phyloP scores from a whole-genome alignment of 208 protist species.

The Sergeia podlipaevii region DNA sequence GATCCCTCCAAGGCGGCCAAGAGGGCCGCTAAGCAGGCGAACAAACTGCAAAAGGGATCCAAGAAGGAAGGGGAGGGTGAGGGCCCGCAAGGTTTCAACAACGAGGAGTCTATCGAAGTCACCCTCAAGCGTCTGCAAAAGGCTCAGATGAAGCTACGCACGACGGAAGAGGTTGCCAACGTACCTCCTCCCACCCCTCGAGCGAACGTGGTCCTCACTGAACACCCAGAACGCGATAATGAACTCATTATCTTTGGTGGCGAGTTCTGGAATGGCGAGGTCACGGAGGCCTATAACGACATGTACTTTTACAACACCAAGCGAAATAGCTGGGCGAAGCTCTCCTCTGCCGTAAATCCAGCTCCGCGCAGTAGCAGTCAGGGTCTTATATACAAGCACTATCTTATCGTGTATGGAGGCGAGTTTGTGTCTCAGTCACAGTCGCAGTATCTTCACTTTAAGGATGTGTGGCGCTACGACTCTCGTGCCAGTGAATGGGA shows the following conservation, averaged over 20 bases:
- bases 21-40: conserved; percentile 53
- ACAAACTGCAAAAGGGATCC: conserved; percentile 53
- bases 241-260: conserved; percentile 91
- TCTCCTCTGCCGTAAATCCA: conserved; percentile 64
- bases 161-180: conserved; percentile 57
- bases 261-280: conserved; percentile 86
- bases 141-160: conserved; percentile 54
- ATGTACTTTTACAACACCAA: conserved; percentile 82
- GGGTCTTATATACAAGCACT: conserved; percentile 82
- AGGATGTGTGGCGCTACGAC: conserved; percentile 88
- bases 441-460: conserved; percentile 91
- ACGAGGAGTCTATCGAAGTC: conserved; percentile 84
- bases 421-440: conserved; percentile 93
- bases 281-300: conserved; percentile 87
- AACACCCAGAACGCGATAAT: conserved; percentile 64
- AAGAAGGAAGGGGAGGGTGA: conserved; percentile 17
- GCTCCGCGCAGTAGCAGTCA: conserved; percentile 81
- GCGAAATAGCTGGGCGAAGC: conserved; percentile 55
- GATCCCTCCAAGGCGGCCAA: conserved; percentile 75
- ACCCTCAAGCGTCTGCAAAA: conserved; percentile 81
- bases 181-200: conserved; percentile 65
- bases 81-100: conserved; percentile 51
- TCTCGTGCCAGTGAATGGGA: conserved; percentile 72
- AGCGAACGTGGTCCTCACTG: conserved; percentile 71
- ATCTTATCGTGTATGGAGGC: conserved; percentile 81